Percentiles rank a stretch among this genome's conserved stretches.
These are phyloP conservation scores for Geotrichum australiense DNA, from an alignment of 1,139 yeast genomes.

Conservation along the genomic window DNA sequence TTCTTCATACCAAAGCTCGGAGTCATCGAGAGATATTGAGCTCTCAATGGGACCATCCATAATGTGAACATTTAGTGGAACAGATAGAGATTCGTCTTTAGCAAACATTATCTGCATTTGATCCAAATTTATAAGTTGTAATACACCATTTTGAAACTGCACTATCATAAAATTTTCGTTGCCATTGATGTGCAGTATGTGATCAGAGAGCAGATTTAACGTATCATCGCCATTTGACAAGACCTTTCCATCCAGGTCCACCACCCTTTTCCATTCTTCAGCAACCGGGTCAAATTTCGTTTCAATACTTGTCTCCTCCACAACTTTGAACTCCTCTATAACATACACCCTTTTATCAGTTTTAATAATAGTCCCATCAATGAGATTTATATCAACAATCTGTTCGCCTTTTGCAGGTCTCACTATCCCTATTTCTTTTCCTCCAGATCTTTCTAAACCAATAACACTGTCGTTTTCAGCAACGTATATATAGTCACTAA, in stretches of 20 bases:
- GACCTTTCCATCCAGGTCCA: not conserved
- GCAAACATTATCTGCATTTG: slow-evolving; percentile 34
- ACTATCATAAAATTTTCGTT: not conserved
- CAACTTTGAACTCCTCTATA: slow-evolving; percentile 1
- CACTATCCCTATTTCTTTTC: not conserved
- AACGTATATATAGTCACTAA: slow-evolving; percentile 3
- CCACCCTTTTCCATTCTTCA: not conserved
- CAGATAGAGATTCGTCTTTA: slow-evolving; percentile 43
- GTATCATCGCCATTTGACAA: slow-evolving; percentile 4
- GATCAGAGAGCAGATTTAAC: not conserved
- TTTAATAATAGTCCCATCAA: not conserved
- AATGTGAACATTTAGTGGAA: slow-evolving; percentile 37
- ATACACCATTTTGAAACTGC: slow-evolving; percentile 17
- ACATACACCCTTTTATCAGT: slow-evolving; percentile 1
- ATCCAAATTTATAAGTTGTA: slow-evolving; percentile 12
- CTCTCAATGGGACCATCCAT: slow-evolving; percentile 35
- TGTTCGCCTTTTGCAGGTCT: not conserved
- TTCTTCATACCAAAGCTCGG: slow-evolving; percentile 40
- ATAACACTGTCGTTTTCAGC: slow-evolving; percentile 1
- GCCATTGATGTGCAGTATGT: not conserved
- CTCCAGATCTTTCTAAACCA: not conserved
- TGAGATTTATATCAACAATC: not conserved
- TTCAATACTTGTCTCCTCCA: not conserved
- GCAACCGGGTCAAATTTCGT: not conserved
- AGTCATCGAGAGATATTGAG: slow-evolving; percentile 32